Evolutionary conservation across 257 asterid species (phyloP).

Genomic region (Primulina eburnea): DNA sequence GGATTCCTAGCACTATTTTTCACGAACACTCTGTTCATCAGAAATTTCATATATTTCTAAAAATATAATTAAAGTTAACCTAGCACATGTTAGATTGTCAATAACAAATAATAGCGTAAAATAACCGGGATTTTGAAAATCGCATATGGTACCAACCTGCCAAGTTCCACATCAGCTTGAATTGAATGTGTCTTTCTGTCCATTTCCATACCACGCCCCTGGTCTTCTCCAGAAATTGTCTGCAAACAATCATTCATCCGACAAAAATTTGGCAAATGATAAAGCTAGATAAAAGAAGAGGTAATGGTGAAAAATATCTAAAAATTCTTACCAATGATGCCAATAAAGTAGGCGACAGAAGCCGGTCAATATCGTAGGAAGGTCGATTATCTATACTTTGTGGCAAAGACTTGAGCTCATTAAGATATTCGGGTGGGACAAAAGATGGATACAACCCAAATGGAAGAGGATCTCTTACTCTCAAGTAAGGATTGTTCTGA

Average conservation of each 20-base stretch:
- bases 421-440: constrained; percentile 33
- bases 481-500: constrained; percentile 38
- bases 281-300: constrained; percentile 15
- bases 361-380: constrained; percentile 37
- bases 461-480: constrained; percentile 37
- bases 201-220: constrained; percentile 30
- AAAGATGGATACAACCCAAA: constrained; percentile 38
- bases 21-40: background rate
- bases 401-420: constrained; percentile 38
- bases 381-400: constrained; percentile 45
- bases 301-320: constrained; percentile 3
- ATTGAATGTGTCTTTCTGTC: constrained; percentile 40
- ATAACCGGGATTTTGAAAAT: constrained; percentile 17
- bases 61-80: background rate
- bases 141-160: constrained; percentile 46
- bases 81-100: background rate
- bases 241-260: constrained; percentile 30
- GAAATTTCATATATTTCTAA: constrained; percentile 6
- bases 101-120: background rate
- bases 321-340: constrained; percentile 38
- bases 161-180: constrained; percentile 46
- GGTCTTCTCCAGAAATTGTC: constrained; percentile 36
- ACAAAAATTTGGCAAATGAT: constrained; percentile 13
- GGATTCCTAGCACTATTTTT: constrained; percentile 9
- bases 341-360: constrained; percentile 31